Evolutionary conservation across 495 filamentous ascomycete species (phyloP).

Genomic region (Neurospora tetrasperma): DNA sequence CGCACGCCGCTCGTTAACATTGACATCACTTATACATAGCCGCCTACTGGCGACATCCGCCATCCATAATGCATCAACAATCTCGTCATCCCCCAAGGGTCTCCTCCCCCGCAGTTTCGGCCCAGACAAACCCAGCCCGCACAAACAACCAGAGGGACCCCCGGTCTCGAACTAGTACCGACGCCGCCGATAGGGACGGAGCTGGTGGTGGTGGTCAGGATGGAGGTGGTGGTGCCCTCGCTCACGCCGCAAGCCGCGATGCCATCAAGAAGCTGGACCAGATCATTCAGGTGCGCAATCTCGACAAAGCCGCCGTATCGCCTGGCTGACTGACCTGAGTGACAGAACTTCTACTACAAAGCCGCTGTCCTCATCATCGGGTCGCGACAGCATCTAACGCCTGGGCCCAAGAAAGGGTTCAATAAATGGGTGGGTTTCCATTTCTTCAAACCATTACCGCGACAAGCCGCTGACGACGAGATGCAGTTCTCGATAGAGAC

Average conservation of each 20-base stretch:
- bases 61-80: constrained; percentile 66
- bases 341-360: constrained; percentile 84
- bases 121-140: constrained; percentile 55
- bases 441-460: constrained; percentile 3
- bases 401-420: constrained; percentile 48
- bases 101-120: constrained; percentile 55
- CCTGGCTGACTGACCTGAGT: constrained; percentile 9
- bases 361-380: constrained; percentile 77
- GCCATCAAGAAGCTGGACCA: constrained; percentile 71
- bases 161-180: constrained; percentile 27
- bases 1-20: background rate
- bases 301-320: background rate
- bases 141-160: constrained; percentile 62
- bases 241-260: constrained; percentile 43
- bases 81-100: constrained; percentile 58
- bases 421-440: constrained; percentile 83
- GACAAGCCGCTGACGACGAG: background rate
- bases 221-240: constrained; percentile 31
- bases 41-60: background rate
- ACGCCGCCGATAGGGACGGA: constrained; percentile 27
- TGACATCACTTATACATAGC: background rate
- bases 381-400: constrained; percentile 61
- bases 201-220: constrained; percentile 25
- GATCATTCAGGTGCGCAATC: constrained; percentile 66
- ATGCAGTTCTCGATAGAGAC: constrained; percentile 84